Percentiles rank a stretch among this genome's conserved stretches.
Evolutionary conservation across 192 early-diverging fungal species (phyloP).

Genomic region (Backusella psychrophila): DNA sequence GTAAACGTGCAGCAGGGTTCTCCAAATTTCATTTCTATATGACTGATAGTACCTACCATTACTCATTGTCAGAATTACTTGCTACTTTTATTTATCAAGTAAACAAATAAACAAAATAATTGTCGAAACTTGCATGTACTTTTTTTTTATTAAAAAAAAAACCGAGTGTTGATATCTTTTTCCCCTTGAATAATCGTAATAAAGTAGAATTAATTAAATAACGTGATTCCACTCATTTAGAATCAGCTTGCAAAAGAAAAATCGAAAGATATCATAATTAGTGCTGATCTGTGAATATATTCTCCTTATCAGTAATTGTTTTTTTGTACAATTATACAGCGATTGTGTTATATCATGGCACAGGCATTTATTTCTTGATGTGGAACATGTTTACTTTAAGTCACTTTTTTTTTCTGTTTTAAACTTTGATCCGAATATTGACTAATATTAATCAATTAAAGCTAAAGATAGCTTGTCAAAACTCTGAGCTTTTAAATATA

Average conservation of each 20-base stretch:
- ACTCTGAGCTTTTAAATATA: neutral
- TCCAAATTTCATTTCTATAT: neutral
- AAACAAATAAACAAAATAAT: too few relatives aligned
- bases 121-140: neutral
- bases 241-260: neutral
- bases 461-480: neutral
- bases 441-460: neutral
- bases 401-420: neutral
- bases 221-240: neutral
- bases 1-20: neutral
- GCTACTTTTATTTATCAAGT: too few relatives aligned
- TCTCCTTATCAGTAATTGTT: neutral
- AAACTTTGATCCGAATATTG: neutral
- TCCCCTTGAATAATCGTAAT: neutral
- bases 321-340: neutral
- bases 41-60: neutral
- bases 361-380: neutral
- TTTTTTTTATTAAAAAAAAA: neutral
- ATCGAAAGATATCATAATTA: neutral
- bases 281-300: neutral
- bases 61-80: too few relatives aligned
- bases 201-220: neutral
- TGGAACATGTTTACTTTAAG: neutral
- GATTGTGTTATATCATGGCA: neutral
- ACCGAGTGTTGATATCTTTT: neutral